These are phyloP conservation scores for Malassezia yamatoensis DNA, from an alignment of 1,284 basidiomycete genomes.

Conservation along the genomic window DNA sequence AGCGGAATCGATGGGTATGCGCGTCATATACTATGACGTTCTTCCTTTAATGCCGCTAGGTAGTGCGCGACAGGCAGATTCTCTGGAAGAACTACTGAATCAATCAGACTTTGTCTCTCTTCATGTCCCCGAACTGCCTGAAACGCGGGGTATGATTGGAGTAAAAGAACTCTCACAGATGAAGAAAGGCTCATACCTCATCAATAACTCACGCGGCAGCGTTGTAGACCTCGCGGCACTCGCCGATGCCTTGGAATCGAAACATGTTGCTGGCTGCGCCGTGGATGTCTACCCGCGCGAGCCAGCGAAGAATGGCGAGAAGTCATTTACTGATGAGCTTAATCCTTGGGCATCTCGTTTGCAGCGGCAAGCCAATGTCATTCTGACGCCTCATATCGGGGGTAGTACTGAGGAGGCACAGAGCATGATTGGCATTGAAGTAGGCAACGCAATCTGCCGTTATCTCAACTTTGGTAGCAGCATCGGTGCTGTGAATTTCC, in stretches of 20 bases:
- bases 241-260: slow-evolving; percentile 66
- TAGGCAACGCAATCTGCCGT: slow-evolving; percentile 69
- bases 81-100: slow-evolving; percentile 65
- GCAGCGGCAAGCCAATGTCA: slow-evolving; percentile 35
- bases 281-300: slow-evolving; percentile 91
- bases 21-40: slow-evolving; percentile 90
- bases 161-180: slow-evolving; percentile 68
- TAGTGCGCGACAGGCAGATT: slow-evolving; percentile 77
- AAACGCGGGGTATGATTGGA: slow-evolving; percentile 91
- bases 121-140: slow-evolving; percentile 90
- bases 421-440: slow-evolving; percentile 91
- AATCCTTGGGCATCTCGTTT: slow-evolving; percentile 40
- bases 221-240: slow-evolving; percentile 92
- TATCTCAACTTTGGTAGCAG: slow-evolving; percentile 86
- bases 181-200: slow-evolving; percentile 89
- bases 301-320: slow-evolving; percentile 75
- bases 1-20: slow-evolving; percentile 90
- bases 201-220: slow-evolving; percentile 93
- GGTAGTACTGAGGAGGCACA: slow-evolving; percentile 99
- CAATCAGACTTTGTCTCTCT: slow-evolving; percentile 87
- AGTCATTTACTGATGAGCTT: slow-evolving; percentile 55
- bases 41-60: slow-evolving; percentile 97
- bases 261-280: slow-evolving; percentile 83
- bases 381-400: slow-evolving; percentile 73
- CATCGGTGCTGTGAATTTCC: slow-evolving; percentile 92